These are phyloP conservation scores for Chalciporus chontae DNA, from an alignment of 768 basidiomycete species.

Conservation along the genomic window DNA sequence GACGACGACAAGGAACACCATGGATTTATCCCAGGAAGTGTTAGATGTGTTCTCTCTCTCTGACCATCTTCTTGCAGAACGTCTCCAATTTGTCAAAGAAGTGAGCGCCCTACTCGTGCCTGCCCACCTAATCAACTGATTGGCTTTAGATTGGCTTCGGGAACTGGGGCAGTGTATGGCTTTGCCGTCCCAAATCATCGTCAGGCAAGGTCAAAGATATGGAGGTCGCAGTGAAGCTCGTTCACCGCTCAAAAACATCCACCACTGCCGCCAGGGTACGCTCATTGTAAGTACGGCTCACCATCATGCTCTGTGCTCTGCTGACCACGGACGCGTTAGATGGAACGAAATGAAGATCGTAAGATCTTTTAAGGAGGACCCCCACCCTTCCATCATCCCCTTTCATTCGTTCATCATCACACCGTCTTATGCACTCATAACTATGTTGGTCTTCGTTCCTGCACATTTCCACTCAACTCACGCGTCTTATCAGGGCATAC, in stretches of 20 bases:
- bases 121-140: slow-evolving; percentile 1
- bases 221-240: slow-evolving; percentile 89
- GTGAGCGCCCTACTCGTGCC: slow-evolving; percentile 32
- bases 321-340: slow-evolving; percentile 36
- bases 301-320: neutral
- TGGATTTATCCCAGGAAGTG: slow-evolving; percentile 22
- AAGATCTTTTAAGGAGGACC: slow-evolving; percentile 74
- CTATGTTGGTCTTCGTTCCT: slow-evolving; percentile 61
- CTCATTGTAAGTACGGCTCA: slow-evolving; percentile 59
- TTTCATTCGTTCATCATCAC: slow-evolving; percentile 95
- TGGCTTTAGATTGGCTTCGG: slow-evolving; percentile 75
- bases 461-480: slow-evolving; percentile 6
- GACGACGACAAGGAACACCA: slow-evolving; percentile 4
- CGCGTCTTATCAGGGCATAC: slow-evolving; percentile 59
- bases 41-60: slow-evolving; percentile 72
- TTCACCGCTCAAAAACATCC: slow-evolving; percentile 75
- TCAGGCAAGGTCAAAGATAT: slow-evolving; percentile 40
- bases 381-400: slow-evolving; percentile 88
- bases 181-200: slow-evolving; percentile 59
- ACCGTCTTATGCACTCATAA: slow-evolving; percentile 84
- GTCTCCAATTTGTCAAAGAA: slow-evolving; percentile 73
- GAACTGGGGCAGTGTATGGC: slow-evolving; percentile 92
- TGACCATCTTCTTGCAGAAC: slow-evolving; percentile 67
- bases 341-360: slow-evolving; percentile 99
- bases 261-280: slow-evolving; percentile 87